Percentiles rank a stretch among this genome's conserved stretches.
These are phyloP conservation scores for Cyclospora cayetanensis DNA, from an alignment of 169 alveolate genomes.

Conservation along the genomic window DNA sequence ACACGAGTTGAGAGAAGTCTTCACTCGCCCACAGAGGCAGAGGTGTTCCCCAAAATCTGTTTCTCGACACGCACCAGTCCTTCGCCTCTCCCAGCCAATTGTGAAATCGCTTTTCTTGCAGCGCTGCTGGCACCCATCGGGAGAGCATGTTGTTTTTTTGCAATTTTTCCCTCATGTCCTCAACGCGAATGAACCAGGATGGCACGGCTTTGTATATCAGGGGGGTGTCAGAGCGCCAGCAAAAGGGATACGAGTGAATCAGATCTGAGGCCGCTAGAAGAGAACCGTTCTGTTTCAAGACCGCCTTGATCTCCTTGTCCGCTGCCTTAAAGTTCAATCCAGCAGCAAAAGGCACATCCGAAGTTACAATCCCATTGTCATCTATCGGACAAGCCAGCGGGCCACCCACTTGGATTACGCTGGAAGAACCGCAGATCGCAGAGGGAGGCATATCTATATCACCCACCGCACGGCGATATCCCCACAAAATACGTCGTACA, in stretches of 20 bases:
- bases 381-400: conserved; percentile 65
- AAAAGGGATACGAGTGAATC: conserved; percentile 97
- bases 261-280: conserved; percentile 84
- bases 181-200: conserved; percentile 99
- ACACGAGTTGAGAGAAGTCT: conserved; percentile 93
- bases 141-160: conserved; percentile 90
- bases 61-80: conserved; percentile 99
- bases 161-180: conserved; percentile 91
- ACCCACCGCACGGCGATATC: too few species aligned
- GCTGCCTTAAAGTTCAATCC: conserved; percentile 95
- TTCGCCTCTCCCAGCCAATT: conserved; percentile 99
- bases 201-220: conserved; percentile 97
- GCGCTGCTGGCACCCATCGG: conserved; percentile 95
- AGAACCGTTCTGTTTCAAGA: conserved; percentile 86
- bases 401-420: conserved; percentile 34
- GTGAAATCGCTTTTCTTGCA: conserved; percentile 97
- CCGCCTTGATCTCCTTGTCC: conserved; percentile 91
- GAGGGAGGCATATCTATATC: too few species aligned
- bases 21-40: conserved; percentile 98
- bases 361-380: conserved; percentile 58
- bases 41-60: conserved; percentile 99
- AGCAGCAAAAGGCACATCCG: conserved; percentile 82
- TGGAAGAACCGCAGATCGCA: too few species aligned
- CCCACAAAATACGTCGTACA: too few species aligned
- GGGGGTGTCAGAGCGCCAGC: conserved; percentile 99